Base-by-base conservation (phyloP, 2,329 filamentous ascomycete species). In the Trichophyton verrucosum region DNA sequence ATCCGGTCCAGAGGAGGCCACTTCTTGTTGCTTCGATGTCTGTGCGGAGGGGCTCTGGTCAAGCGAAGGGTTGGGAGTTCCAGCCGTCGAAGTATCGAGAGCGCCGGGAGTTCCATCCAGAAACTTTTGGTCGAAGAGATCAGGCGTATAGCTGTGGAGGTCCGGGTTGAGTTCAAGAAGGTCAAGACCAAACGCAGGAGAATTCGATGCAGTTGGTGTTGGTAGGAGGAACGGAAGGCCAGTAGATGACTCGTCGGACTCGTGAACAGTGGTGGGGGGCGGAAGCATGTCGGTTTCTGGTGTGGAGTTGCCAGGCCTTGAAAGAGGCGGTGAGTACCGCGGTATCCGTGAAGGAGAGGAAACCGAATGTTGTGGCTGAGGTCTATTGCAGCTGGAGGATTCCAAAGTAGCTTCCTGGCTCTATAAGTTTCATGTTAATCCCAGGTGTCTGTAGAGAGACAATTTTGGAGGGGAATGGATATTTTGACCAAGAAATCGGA, bases 401-500 rank as follows among this genome's bases (percentile, higher is more conserved):
- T 59, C 20, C 30, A 60, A 44, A 24, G 33, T 30, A n/a, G 60
- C n/a, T 13, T 60, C 62, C 59, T 55, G 62, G 42, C 60, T 64
- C 62, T 64, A 61, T 27, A 62, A 6, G 30, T 22, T 61, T 36
- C 46, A 55, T 55, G 62, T 64, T 64, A 64, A 64, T 64, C 57
- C 60, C 49, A 53, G 58, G 3, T 47, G 24, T 63, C 65, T 63
- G 59, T 61, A 64, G 61, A 49, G 27, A 59, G 44, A 27, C 27
- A 3, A 24, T 13, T 15, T 40, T 13, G 42, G 15, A 30, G 56
- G 63, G 63, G 61, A 62, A 57, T 11, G 60, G 62, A 61, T 46
- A 60, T 63, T 60, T 68, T 66, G 66, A 73, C 68, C 67, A 73
- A 71, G 68, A 69, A 72, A 68, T 71, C 71, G 70, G 70, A 70